phyloP scores from a whole-genome alignment of 352 stramenopile genomes.

The Globisporangium recalcitrans region DNA sequence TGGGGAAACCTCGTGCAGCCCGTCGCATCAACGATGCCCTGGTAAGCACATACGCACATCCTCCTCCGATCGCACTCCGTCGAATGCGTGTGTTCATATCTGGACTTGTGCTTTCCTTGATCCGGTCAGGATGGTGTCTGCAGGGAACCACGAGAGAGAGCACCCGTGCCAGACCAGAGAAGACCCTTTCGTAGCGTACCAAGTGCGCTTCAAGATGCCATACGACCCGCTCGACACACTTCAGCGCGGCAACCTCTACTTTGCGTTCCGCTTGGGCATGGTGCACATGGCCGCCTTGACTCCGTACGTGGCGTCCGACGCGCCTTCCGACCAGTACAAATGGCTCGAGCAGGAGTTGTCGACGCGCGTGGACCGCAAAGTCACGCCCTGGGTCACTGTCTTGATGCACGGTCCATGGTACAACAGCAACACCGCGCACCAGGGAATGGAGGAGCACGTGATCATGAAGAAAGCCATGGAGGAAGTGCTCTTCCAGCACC shows the following conservation, averaged over 20 bases:
- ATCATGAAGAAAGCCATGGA: conserved; percentile 87
- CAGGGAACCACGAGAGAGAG: conserved; percentile 87
- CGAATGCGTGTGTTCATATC: not conserved
- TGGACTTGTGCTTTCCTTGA: conserved; percentile 14
- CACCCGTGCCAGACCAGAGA: conserved; percentile 47
- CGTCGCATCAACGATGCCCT: conserved; percentile 60
- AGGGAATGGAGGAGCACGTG: conserved; percentile 69
- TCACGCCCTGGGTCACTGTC: conserved; percentile 90
- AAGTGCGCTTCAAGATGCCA: conserved; percentile 87
- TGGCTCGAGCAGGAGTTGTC: conserved; percentile 87
- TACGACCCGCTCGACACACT: conserved; percentile 39
- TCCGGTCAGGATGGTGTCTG: conserved; percentile 51
- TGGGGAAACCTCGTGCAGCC: conserved; percentile 86
- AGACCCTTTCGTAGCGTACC: conserved; percentile 80
- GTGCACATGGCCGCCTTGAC: conserved; percentile 89
- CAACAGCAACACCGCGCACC: conserved; percentile 91
- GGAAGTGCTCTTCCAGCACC: conserved; percentile 84
- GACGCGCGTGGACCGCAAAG: conserved; percentile 65
- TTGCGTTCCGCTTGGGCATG: conserved; percentile 83
- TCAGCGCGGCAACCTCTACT: conserved; percentile 88
- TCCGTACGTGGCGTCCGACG: conserved; percentile 84
- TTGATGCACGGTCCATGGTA: conserved; percentile 93
- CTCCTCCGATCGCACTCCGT: not conserved
- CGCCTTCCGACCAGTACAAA: conserved; percentile 79
- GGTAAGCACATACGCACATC: not conserved